phyloP scores from a whole-genome alignment of 1,284 basidiomycete genomes.

The Erythrobasidium hasegawianum region DNA sequence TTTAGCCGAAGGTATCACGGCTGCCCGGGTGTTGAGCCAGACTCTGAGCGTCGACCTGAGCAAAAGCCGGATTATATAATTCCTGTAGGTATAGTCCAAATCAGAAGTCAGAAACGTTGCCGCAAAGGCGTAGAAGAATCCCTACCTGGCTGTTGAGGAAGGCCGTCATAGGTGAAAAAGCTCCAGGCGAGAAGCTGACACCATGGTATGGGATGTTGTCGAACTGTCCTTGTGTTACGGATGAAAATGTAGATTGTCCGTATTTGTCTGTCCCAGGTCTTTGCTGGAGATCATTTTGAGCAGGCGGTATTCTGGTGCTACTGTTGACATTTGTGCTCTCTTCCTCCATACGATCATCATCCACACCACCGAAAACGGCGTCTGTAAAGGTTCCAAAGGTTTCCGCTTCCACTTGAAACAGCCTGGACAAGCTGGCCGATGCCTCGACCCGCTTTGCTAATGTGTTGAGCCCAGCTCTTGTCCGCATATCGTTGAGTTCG shows the following conservation, averaged over 20 bases:
- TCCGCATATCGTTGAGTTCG: conserved; percentile 12
- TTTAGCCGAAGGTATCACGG: too few relatives aligned
- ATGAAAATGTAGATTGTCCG: neutral
- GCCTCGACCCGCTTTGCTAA: conserved; percentile 4
- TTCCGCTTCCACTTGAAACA: conserved; percentile 3
- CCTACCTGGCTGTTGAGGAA: conserved; percentile 1
- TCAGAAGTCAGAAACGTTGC: too few relatives aligned
- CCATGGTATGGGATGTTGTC: neutral
- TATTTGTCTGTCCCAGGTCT: neutral
- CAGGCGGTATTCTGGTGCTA: neutral
- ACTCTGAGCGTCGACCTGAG: too few relatives aligned
- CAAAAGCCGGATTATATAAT: too few relatives aligned
- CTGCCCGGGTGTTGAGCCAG: too few relatives aligned
- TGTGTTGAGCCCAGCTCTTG: neutral
- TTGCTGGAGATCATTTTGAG: neutral
- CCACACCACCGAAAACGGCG: neutral
- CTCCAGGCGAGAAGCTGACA: neutral
- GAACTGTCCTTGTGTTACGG: neutral
- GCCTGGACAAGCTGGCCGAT: neutral
- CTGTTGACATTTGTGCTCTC: neutral
- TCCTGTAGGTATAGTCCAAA: too few relatives aligned
- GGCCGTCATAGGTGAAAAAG: neutral
- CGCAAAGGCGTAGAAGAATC: too few relatives aligned
- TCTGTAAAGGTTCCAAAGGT: conserved; percentile 7
- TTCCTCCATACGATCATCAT: neutral